These are phyloP conservation scores for Phytopythium sindhum DNA, from an alignment of 352 stramenopile genomes.

Conservation along the genomic window DNA sequence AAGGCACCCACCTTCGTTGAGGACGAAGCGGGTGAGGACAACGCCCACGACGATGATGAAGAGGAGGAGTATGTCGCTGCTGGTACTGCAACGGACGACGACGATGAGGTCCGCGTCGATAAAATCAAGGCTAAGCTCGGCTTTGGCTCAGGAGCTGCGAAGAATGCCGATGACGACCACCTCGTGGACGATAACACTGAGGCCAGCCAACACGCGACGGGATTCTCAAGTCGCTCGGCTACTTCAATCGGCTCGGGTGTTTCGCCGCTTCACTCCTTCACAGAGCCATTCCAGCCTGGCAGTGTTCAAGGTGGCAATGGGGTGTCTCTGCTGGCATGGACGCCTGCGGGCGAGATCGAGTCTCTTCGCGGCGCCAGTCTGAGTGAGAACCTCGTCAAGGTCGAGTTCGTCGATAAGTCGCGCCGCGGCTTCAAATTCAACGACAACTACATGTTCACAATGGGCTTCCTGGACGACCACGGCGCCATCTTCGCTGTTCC, in stretches of 20 bases:
- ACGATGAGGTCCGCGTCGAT: constrained; percentile 68
- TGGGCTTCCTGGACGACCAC: constrained; percentile 66
- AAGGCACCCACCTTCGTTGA: constrained; percentile 41
- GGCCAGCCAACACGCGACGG: background rate
- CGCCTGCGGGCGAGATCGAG: constrained; percentile 76
- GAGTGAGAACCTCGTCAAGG: constrained; percentile 74
- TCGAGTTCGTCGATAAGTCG: constrained; percentile 79
- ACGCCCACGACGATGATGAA: constrained; percentile 20
- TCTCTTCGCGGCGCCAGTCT: constrained; percentile 59
- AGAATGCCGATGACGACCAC: constrained; percentile 15
- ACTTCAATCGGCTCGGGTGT: background rate
- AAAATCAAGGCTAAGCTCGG: constrained; percentile 84
- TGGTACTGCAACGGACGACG: constrained; percentile 21
- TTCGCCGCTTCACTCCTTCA: constrained; percentile 30
- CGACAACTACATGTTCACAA: constrained; percentile 81
- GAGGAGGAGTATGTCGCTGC: constrained; percentile 25
- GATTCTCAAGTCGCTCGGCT: background rate
- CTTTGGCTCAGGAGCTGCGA: constrained; percentile 44
- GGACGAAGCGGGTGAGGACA: constrained; percentile 40
- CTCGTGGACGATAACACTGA: constrained; percentile 22
- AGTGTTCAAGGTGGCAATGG: constrained; percentile 33
- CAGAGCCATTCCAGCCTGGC: constrained; percentile 67
- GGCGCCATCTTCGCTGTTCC: constrained; percentile 76
- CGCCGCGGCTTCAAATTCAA: constrained; percentile 83
- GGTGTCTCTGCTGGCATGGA: constrained; percentile 68